These are phyloP conservation scores for Calocybe cyanea DNA, from an alignment of 768 basidiomycete species.

Conservation along the genomic window DNA sequence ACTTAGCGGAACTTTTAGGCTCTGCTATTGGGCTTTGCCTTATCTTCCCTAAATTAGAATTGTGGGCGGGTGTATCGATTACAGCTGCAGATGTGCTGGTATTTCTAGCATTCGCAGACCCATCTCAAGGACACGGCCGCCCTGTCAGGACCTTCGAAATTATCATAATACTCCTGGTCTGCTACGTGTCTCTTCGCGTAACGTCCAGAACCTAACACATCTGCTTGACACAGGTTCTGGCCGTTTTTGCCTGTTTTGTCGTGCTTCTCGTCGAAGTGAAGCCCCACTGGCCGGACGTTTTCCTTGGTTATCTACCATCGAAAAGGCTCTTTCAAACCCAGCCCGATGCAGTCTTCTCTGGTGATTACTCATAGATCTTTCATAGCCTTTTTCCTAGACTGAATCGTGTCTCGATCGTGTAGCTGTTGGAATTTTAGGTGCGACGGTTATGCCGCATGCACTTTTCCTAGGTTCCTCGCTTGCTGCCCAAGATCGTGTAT, in stretches of 20 bases:
- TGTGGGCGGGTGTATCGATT: constrained; percentile 54
- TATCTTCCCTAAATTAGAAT: constrained; percentile 52
- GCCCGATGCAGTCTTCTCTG: constrained; percentile 47
- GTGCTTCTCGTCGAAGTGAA: constrained; percentile 58
- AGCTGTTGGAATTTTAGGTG: constrained; percentile 62
- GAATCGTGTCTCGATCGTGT: constrained; percentile 1
- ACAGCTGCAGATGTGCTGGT: constrained; percentile 59
- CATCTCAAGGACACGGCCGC: constrained; percentile 43
- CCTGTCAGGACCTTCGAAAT: constrained; percentile 60
- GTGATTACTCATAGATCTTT: constrained; percentile 24
- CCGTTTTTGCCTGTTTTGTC: constrained; percentile 65
- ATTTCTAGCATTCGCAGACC: constrained; percentile 59
- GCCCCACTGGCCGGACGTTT: constrained; percentile 65
- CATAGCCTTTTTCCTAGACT: background rate
- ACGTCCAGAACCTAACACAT: constrained; percentile 12
- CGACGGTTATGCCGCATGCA: constrained; percentile 81
- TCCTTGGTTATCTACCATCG: constrained; percentile 66
- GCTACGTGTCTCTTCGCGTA: constrained; percentile 22
- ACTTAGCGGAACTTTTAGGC: constrained; percentile 66
- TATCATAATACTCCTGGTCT: constrained; percentile 49
- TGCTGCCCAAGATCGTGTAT: constrained; percentile 31
- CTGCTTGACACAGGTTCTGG: constrained; percentile 38
- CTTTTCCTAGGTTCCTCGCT: constrained; percentile 34
- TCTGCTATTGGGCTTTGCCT: constrained; percentile 69
- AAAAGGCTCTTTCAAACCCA: constrained; percentile 44